These are phyloP conservation scores for Dictyostelium citrinum DNA, from an alignment of 78 protist genomes.

Conservation along the genomic window DNA sequence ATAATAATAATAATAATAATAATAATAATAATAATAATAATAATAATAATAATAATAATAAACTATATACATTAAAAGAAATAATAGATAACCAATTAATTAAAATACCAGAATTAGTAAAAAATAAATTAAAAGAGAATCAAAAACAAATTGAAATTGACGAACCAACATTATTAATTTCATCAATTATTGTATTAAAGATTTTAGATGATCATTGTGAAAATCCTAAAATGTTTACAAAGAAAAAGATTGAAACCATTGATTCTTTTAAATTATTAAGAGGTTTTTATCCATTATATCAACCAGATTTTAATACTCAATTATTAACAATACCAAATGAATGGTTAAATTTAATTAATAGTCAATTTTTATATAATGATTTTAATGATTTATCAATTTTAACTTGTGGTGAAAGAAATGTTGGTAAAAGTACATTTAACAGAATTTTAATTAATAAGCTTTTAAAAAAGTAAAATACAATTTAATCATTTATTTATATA, in stretches of 20 bases:
- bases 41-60: not conserved
- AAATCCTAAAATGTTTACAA: not conserved
- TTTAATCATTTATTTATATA: no score
- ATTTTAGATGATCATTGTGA: not conserved
- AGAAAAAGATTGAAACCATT: not conserved
- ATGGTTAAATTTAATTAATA: conserved; percentile 32
- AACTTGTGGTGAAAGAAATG: conserved; percentile 41
- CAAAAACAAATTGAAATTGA: not conserved
- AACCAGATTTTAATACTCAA: not conserved
- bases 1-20: not conserved
- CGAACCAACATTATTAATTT: not conserved
- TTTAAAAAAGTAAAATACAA: not conserved
- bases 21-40: not conserved
- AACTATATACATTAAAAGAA: not conserved
- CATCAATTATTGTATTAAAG: not conserved
- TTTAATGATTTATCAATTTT: not conserved
- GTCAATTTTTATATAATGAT: not conserved
- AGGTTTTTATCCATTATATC: conserved; percentile 1
- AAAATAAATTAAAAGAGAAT: not conserved
- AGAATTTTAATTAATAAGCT: conserved; percentile 37
- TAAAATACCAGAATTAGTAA: not conserved
- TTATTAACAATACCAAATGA: conserved; percentile 19
- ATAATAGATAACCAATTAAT: not conserved
- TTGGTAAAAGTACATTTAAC: conserved; percentile 79
- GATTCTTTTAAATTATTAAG: not conserved